Evolutionary conservation across 2,329 filamentous ascomycete species (phyloP), one percentile per base, ranked within the genome.

Genomic region (Cercospora sojina): DNA sequence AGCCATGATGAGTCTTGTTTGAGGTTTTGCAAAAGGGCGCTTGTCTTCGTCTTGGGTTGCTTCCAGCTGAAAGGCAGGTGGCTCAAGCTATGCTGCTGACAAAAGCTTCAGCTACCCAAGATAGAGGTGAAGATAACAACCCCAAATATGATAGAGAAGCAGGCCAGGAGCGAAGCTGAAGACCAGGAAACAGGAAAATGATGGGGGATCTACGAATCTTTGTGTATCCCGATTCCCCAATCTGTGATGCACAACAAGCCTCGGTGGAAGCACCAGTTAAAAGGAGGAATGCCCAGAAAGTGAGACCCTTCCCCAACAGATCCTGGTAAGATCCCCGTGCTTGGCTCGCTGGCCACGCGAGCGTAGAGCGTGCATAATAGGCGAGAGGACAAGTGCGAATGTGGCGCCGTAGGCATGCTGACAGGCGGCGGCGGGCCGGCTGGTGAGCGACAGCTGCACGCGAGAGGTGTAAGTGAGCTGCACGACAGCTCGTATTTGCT

Each of bases 261-360:
- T 56, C 53, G 53, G 53, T 56, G 53, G 25, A 56, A 56, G 18
- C 53, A 20, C 53, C 27, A 31, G 25, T 20, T 32, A 16, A n/a
- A 56, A 31, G 53, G 53, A 18, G 53, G 27, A 56, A 56, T 56
- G 25, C 53, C 53, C 53, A 56, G 53, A 56, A 27, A 32, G 53
- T 32, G 29, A 31, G 27, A 57, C 53, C 10, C 18, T 31, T 35
- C 53, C 53, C 27, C 27, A 23, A 57, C 53, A 32, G 27, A 35
- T 35, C 53, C 53, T n/a, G 35, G 35, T 38, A 38, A 35, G 27
- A 57, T 20, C 2, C 16, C 53, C 27, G 27, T 35, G 27, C 53
- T 57, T 57, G 53, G 53, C 53, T 57, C 53, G 53, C 53, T 32
- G 29, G 53, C 23, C 47, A 51, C 47, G 23, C 47, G 47, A 51